Base-by-base conservation (phyloP, 1,284 basidiomycete species). In the Ganoderma sinense region DNA sequence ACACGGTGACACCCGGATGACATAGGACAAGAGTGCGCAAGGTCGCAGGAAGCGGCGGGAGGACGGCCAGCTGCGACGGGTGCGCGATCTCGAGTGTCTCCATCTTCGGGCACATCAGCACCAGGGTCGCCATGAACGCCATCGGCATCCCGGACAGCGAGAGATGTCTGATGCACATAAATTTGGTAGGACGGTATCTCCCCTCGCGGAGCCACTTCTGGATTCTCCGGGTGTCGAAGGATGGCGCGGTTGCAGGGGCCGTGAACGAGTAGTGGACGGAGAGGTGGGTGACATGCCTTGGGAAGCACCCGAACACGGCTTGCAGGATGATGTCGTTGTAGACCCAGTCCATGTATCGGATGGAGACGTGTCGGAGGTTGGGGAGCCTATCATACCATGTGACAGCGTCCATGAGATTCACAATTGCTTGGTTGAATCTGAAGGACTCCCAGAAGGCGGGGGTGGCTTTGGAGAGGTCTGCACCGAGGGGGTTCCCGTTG, bases 311-410 rank as follows among this genome's bases (percentile, higher is more conserved):
- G 20, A 80, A 67, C 59, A 78, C 76, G 55, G 75, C 74, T 36
- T 80, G 77, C 51, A 78, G 76, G 74, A 82, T 80, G 23, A 82
- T 62, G 74, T 81, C 78, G 66, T 78, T 77, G 75, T 78, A 81
- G 29, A 77, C 78, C 75, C 78, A 79, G 71, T 82, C 78, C 63
- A 69, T 71, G 75, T 82, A 84, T 8, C 79, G 68, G 59, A 84
- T 69, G n/a, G 76, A 63, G 62, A 84, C 72, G 16, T 71, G 75
- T 2, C 78, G 80, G 29, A 84, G 76, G 71, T 80, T 75, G 26
- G 82, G 83, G 23, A 81, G 75, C 70, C 71, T 76, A n/a, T 74
- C 71, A 29, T 79, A 66, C 64, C 71, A 73, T 55, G 73, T 73
- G 67, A 82, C 74, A 65, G 71, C 73, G 73, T 76, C 75, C 20